Conservation (phyloP, 129 eudicot genomes). For the Saposhnikovia divaricata region DNA sequence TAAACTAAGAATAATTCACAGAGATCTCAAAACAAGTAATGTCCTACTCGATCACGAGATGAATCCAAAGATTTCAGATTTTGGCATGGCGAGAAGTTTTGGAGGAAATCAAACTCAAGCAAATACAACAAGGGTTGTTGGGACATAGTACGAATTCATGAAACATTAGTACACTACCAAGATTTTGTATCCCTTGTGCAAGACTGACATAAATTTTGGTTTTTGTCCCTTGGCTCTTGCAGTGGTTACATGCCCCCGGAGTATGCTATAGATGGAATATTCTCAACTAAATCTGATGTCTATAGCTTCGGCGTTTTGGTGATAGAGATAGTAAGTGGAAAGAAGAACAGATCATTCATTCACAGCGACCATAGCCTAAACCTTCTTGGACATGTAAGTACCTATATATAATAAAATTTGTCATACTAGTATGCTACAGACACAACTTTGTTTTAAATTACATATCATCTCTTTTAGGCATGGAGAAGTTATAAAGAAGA, state of each 20-base stretch:
- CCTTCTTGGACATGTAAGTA: slow-evolving; percentile 1
- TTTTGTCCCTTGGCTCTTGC: not conserved
- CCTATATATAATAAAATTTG: not conserved
- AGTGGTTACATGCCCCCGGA: slow-evolving; percentile 10
- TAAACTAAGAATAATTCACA: not conserved
- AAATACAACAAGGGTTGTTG: slow-evolving; percentile 2
- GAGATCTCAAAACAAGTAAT: slow-evolving; percentile 7
- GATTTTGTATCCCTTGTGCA: not conserved
- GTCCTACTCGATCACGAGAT: not conserved
- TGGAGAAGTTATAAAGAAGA: slow-evolving; percentile 5
- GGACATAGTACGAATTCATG: not conserved
- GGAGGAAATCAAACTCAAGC: slow-evolving; percentile 3
- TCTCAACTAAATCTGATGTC: not conserved
- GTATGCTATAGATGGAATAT: slow-evolving; percentile 5
- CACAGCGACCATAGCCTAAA: not conserved
- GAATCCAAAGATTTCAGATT: slow-evolving; percentile 9
- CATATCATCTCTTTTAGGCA: not conserved
- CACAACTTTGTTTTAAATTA: not conserved
- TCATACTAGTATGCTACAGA: not conserved
- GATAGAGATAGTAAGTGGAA: slow-evolving; percentile 3
- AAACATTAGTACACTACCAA: not conserved
- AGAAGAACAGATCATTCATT: slow-evolving; percentile 2
- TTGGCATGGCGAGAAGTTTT: slow-evolving; percentile 5
- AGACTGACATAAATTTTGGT: not conserved
- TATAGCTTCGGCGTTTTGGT: slow-evolving; percentile 1